Evolutionary conservation across 805 yeast genomes (phyloP), one percentile per base, ranked within the genome.

Genomic region (Pichia cephalocereana): DNA sequence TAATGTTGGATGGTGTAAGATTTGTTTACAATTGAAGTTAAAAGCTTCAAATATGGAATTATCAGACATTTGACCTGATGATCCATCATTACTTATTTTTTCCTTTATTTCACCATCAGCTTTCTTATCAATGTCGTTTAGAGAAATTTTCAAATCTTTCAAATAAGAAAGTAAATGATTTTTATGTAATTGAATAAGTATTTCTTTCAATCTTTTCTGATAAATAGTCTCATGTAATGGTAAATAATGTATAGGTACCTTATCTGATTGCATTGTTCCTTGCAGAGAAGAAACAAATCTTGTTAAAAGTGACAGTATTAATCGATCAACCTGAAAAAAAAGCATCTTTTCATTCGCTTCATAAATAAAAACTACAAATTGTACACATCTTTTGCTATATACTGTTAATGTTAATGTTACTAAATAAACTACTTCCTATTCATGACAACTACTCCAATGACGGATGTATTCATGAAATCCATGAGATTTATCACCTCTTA

Each of bases 1-100:
- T 38, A 86, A 64, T 40, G 83, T 78, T 2, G 91, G 87, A 62
- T 86, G 90, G 55, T 75, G 79, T 4, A 75, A 68, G 0, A 81
- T 64, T n/a, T 73, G 71, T 37, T 69, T 58, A 6, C 82, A 59
- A 54, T 75, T 80, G 8, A 71, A 69, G 41, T 69, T 61, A 47
- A 76, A 58, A 48, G 77, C 55, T 39, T 67, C 62, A n/a, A 75
- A 61, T 52, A 72, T 59, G 11, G 74, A 72, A 4, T 46, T 46
- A 32, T 56, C 57, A 12, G 58, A 50, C 45, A 65, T 41, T n/a
- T 27, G 32, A 7, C 41, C 38, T 15, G 28, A 19, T 38, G 19
- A 14, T 11, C n/a, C 27, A 9, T 8, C 19, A 11, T 17, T 17
- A 28, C 10, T 11, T 5, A 15, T 30, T 3, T 6, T 12, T 7